A percentile compares a stretch with the other conserved stretches of the same genome.
phyloP scores from a whole-genome alignment of 2,329 filamentous ascomycete genomes.

The Trichoderma asperellum region DNA sequence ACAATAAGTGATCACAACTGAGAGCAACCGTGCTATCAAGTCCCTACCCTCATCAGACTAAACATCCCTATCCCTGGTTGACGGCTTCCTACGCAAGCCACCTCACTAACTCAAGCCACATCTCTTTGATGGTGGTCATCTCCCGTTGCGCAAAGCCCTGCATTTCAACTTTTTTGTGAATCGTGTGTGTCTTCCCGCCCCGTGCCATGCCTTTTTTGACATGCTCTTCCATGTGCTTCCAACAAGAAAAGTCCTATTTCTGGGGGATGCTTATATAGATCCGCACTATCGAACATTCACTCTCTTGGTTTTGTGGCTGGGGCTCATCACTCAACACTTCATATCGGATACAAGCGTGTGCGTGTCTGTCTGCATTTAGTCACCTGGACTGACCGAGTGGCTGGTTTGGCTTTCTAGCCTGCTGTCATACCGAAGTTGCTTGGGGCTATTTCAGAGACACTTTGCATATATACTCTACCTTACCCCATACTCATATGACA shows the following conservation, averaged over 20 bases:
- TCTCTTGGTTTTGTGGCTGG: slow-evolving; percentile 16
- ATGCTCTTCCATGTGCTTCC: slow-evolving; percentile 26
- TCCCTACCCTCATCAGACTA: not conserved
- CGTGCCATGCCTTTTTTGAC: slow-evolving; percentile 24
- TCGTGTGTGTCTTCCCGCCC: slow-evolving; percentile 25
- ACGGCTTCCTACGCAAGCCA: slow-evolving; percentile 27
- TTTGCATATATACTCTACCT: slow-evolving; percentile 18
- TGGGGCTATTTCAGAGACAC: slow-evolving; percentile 17
- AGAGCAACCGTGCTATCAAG: not conserved
- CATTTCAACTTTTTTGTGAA: slow-evolving; percentile 3
- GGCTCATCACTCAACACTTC: slow-evolving; percentile 24
- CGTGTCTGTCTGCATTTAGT: slow-evolving; percentile 25
- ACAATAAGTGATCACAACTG: not conserved
- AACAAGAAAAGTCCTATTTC: slow-evolving; percentile 28
- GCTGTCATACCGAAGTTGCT: slow-evolving; percentile 6
- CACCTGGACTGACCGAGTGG: slow-evolving; percentile 30
- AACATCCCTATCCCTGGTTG: slow-evolving; percentile 1
- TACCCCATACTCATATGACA: slow-evolving; percentile 13
- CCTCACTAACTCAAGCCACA: slow-evolving; percentile 27
- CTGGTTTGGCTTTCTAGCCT: not conserved
- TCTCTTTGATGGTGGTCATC: slow-evolving; percentile 23
- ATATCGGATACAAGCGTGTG: slow-evolving; percentile 2
- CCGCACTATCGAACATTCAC: not conserved
- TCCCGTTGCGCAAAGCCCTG: not conserved
- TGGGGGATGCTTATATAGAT: slow-evolving; percentile 7